Evolutionary conservation across 1,284 basidiomycete genomes (phyloP).

Genomic region (Ceratobasidium theobromae): DNA sequence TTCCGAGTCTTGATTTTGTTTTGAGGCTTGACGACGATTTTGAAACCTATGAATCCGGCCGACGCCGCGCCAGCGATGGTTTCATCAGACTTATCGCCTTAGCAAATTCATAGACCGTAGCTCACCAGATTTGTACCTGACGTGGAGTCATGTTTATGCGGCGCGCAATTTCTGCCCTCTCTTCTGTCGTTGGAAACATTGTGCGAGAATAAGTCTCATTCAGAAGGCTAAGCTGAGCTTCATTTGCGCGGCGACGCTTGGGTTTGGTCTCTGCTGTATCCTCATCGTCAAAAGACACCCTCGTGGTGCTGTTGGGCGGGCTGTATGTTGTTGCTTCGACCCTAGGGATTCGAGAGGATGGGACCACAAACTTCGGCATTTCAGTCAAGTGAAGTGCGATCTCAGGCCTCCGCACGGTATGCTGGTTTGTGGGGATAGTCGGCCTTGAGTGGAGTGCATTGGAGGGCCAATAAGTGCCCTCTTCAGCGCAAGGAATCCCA

Average conservation of each 20-base stretch:
- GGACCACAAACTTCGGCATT: constrained; percentile 15
- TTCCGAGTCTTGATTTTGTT: constrained; percentile 16
- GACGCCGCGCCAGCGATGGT: neutral
- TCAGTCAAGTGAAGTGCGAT: neutral
- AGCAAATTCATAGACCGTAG: constrained; percentile 7
- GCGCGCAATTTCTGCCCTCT: constrained; percentile 72
- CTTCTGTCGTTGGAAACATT: constrained; percentile 81
- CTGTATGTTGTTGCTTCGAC: neutral
- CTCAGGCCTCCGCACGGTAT: neutral
- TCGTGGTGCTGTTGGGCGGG: neutral
- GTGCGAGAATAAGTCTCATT: constrained; percentile 77
- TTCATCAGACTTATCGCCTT: neutral
- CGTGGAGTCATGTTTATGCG: constrained; percentile 76
- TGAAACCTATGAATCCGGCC: constrained; percentile 33
- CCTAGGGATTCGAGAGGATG: constrained; percentile 26
- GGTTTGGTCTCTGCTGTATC: constrained; percentile 53
- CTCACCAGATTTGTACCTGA: constrained; percentile 82
- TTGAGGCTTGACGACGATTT: constrained; percentile 36
- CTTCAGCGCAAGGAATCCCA: neutral
- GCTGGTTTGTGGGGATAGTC: neutral
- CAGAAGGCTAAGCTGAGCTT: constrained; percentile 71
- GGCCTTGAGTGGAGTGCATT: neutral
- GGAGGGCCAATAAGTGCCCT: neutral
- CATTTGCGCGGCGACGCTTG: constrained; percentile 80
- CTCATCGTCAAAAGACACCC: constrained; percentile 1